A percentile compares a stretch with the other conserved stretches of the same genome.
Conservation (phyloP, 768 basidiomycete species). For the Galerina sulciceps region DNA sequence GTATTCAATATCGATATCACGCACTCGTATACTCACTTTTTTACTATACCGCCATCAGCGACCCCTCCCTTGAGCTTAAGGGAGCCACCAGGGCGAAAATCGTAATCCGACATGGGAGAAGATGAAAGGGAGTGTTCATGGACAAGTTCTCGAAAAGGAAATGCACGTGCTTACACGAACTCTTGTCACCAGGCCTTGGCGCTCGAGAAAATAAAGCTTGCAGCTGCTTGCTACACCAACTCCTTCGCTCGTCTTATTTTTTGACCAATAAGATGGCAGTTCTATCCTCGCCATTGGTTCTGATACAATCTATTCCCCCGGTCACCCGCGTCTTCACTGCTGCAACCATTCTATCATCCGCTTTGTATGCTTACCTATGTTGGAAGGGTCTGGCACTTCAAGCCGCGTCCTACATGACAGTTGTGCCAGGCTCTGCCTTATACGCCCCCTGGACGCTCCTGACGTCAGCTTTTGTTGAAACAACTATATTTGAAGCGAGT, state of each 20-base stretch:
- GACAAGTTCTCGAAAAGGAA: constrained; percentile 1
- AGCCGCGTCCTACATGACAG: constrained; percentile 68
- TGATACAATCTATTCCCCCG: constrained; percentile 74
- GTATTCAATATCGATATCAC: constrained; percentile 10
- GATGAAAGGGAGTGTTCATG: constrained; percentile 11
- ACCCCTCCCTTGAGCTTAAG: constrained; percentile 90
- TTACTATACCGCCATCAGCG: constrained; percentile 76
- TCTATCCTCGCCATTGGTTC: constrained; percentile 70
- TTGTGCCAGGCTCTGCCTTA: constrained; percentile 80
- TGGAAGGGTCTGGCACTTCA: constrained; percentile 50
- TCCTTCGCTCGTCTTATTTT: constrained; percentile 17
- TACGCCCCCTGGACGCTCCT: constrained; percentile 94
- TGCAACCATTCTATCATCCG: constrained; percentile 59
- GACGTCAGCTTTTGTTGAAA: constrained; percentile 89
- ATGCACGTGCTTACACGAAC: constrained; percentile 13
- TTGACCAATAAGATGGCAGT: constrained; percentile 67
- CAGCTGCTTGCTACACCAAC: not conserved
- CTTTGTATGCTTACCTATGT: constrained; percentile 66
- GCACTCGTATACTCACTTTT: constrained; percentile 61
- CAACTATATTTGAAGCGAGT: constrained; percentile 81
- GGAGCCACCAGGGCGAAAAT: constrained; percentile 83
- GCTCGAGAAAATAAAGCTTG: constrained; percentile 19
- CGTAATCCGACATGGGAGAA: constrained; percentile 78
- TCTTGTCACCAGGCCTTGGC: not conserved
- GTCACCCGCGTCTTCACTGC: constrained; percentile 76